A percentile compares a stretch with the other conserved stretches of the same genome.
These are phyloP conservation scores for Wickerhamomyces alni DNA, from an alignment of 805 yeast species.

Conservation along the genomic window DNA sequence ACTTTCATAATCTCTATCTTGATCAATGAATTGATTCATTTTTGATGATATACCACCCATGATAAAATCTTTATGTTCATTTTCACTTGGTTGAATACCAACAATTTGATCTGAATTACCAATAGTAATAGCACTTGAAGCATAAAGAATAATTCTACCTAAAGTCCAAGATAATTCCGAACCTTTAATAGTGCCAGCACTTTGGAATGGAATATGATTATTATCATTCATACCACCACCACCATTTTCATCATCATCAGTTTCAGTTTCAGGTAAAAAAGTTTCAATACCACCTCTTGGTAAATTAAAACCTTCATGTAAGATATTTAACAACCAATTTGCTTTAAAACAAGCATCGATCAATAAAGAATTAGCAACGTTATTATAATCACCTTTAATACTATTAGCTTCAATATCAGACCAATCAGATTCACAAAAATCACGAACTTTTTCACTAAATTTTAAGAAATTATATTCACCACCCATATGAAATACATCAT, in stretches of 20 bases:
- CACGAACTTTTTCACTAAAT: slow-evolving; percentile 59
- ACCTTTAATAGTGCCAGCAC: slow-evolving; percentile 75
- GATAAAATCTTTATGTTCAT: slow-evolving; percentile 18
- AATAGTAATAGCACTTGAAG: slow-evolving; percentile 43
- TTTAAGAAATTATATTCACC: slow-evolving; percentile 78
- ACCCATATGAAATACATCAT: slow-evolving; percentile 82
- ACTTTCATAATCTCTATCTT: slow-evolving; percentile 3
- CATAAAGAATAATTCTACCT: slow-evolving; percentile 80
- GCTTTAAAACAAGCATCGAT: slow-evolving; percentile 89
- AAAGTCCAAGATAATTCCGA: slow-evolving; percentile 92
- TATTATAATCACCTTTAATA: slow-evolving; percentile 50
- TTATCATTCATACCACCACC: slow-evolving; percentile 16
- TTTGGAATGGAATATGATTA: slow-evolving; percentile 62
- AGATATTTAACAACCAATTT: slow-evolving; percentile 82
- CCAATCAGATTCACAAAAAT: slow-evolving; percentile 81
- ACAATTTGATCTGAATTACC: slow-evolving; percentile 4
- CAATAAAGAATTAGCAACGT: slow-evolving; percentile 50
- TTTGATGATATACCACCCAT: slow-evolving; percentile 13
- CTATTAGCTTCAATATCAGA: slow-evolving; percentile 41
- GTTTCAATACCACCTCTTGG: slow-evolving; percentile 63
- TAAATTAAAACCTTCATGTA: slow-evolving; percentile 59
- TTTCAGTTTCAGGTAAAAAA: slow-evolving; percentile 20
- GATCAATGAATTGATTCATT: slow-evolving; percentile 2
- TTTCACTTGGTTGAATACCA: slow-evolving; percentile 21
- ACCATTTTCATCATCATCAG: slow-evolving; percentile 13